Evolutionary conservation across 2,329 filamentous ascomycete species (phyloP).

Genomic region (Apiospora malaysiana): DNA sequence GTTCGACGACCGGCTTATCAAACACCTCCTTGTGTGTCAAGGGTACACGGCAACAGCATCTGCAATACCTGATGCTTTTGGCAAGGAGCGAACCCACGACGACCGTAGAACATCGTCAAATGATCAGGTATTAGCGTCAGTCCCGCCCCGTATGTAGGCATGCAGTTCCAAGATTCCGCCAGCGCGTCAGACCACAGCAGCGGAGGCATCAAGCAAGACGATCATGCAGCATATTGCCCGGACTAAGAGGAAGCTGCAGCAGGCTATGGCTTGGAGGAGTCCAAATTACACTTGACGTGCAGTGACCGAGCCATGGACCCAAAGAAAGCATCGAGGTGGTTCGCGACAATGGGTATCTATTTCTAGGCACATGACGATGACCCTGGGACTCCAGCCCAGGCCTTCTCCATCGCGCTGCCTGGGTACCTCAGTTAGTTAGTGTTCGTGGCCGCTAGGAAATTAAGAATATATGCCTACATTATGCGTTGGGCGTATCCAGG

Average conservation of each 20-base stretch:
- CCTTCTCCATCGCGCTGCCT: not conserved
- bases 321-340: not conserved
- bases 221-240: not conserved
- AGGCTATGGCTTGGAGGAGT: not conserved
- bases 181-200: not conserved
- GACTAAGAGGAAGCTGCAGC: not conserved
- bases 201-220: not conserved
- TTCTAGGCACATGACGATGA: constrained; percentile 14
- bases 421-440: not conserved
- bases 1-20: not conserved
- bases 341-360: constrained; percentile 4
- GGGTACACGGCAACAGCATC: too few relatives aligned
- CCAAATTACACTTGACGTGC: constrained; percentile 2
- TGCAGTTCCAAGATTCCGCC: not conserved
- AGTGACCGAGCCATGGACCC: constrained; percentile 3
- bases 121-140: too few relatives aligned
- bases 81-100: too few relatives aligned
- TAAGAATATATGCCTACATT: not conserved
- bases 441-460: not conserved
- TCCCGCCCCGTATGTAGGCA: too few relatives aligned
- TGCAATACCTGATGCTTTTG: not conserved
- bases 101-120: too few relatives aligned
- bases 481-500: not conserved
- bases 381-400: not conserved
- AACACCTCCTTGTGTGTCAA: too few relatives aligned